phyloP scores from a whole-genome alignment of 1,284 basidiomycete species.

The Leccinum ponderosum region DNA sequence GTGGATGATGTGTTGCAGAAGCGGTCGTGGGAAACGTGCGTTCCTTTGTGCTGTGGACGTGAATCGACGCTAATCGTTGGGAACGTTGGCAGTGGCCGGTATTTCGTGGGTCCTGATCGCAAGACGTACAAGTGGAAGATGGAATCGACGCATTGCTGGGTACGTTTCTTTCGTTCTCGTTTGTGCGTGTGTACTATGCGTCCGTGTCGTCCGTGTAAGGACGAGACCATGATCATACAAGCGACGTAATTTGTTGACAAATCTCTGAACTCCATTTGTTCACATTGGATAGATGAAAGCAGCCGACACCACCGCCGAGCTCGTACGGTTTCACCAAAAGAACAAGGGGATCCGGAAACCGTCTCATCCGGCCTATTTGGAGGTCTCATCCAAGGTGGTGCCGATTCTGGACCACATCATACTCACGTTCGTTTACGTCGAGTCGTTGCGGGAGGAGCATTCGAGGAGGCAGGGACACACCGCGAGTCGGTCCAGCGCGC shows the following conservation, averaged over 20 bases:
- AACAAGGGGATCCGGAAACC: conserved; percentile 18
- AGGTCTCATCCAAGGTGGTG: conserved; percentile 15
- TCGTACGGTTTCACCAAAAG: conserved; percentile 22
- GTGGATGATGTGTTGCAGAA: conserved; percentile 14
- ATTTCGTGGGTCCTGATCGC: conserved; percentile 26
- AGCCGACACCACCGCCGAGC: conserved; percentile 7
- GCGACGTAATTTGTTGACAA: not conserved
- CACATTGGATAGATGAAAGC: conserved; percentile 18
- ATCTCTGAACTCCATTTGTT: not conserved
- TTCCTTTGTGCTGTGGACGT: not conserved
- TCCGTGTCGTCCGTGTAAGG: not conserved
- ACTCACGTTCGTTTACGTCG: conserved; percentile 25
- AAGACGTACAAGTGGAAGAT: conserved; percentile 31
- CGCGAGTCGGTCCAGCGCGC: too few species aligned
- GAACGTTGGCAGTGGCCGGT: conserved; percentile 18
- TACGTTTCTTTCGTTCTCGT: not conserved
- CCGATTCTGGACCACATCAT: conserved; percentile 26
- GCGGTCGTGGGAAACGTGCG: conserved; percentile 17
- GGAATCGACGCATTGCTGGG: conserved; percentile 15
- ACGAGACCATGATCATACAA: not conserved
- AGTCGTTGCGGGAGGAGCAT: conserved; percentile 16
- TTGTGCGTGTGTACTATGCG: not conserved
- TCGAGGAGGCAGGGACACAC: not conserved
- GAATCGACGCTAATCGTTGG: not conserved
- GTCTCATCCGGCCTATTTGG: conserved; percentile 22